A percentile compares a stretch with the other conserved stretches of the same genome.
Conservation (phyloP, 495 filamentous ascomycete genomes). For the Hypoxylon fuscum region DNA sequence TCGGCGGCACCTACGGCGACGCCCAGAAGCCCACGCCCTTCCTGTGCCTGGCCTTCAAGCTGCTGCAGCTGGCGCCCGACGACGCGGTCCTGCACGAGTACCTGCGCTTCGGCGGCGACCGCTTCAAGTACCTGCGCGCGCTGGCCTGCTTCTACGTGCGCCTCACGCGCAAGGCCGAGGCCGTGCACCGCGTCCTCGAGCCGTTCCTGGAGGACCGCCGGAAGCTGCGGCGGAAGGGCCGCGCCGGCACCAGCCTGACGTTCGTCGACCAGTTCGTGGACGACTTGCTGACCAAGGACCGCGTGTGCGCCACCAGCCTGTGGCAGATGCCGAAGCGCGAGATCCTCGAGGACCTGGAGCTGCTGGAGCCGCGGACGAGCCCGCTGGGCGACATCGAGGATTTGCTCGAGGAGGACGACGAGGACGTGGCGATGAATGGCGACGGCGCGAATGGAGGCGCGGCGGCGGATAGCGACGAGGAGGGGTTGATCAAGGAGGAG, state of each 20-base stretch:
- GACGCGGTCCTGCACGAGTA: constrained; percentile 84
- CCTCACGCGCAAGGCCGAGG: constrained; percentile 83
- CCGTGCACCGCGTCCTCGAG: constrained; percentile 83
- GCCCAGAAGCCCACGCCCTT: constrained; percentile 89
- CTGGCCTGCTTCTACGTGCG: constrained; percentile 92
- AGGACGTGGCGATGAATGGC: constrained; percentile 46
- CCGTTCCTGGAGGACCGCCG: constrained; percentile 82
- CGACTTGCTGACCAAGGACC: constrained; percentile 86
- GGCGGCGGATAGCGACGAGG: constrained; percentile 31
- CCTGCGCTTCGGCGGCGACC: constrained; percentile 72
- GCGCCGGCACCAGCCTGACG: constrained; percentile 75
- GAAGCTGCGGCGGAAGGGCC: constrained; percentile 79
- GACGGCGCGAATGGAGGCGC: constrained; percentile 36
- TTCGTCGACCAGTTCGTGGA: constrained; percentile 95
- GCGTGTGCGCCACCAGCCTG: constrained; percentile 89
- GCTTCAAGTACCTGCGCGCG: constrained; percentile 89
- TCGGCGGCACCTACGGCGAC: constrained; percentile 87
- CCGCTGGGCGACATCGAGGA: constrained; percentile 87
- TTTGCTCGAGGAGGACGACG: constrained; percentile 73
- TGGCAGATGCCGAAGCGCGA: constrained; percentile 88
- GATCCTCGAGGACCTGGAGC: constrained; percentile 87
- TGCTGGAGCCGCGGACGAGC: constrained; percentile 86
- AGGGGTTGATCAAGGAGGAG: constrained; percentile 36
- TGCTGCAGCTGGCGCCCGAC: constrained; percentile 84
- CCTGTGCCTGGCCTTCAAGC: constrained; percentile 93